Evolutionary conservation across 2,329 filamentous ascomycete species (phyloP).

Genomic region (Colletotrichum cordylinicola): DNA sequence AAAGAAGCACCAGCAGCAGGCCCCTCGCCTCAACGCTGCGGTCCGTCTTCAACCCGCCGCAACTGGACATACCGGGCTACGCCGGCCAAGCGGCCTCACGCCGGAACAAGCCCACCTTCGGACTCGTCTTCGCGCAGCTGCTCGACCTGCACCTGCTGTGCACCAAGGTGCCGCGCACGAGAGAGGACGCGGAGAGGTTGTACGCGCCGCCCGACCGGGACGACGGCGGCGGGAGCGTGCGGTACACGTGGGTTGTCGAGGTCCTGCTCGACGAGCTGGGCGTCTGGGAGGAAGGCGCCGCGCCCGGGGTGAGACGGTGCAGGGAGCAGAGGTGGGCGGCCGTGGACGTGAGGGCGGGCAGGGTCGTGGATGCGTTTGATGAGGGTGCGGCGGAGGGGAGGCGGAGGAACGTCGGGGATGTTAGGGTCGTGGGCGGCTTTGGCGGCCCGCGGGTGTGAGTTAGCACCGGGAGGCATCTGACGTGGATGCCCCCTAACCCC

Average conservation of each 20-base stretch:
- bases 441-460: constrained; percentile 35
- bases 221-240: constrained; percentile 12
- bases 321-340: constrained; percentile 62
- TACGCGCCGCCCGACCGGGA: constrained; percentile 22
- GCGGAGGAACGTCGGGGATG: constrained; percentile 21
- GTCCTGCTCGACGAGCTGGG: constrained; percentile 57
- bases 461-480: not conserved
- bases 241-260: constrained; percentile 52
- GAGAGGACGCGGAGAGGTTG: constrained; percentile 43
- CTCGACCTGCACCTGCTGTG: constrained; percentile 61
- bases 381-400: constrained; percentile 10
- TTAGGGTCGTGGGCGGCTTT: constrained; percentile 37
- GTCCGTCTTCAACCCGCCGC: constrained; percentile 53
- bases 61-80: constrained; percentile 24
- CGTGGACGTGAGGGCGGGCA: constrained; percentile 46
- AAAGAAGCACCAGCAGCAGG: not conserved
- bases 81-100: constrained; percentile 26
- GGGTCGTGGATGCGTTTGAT: constrained; percentile 45
- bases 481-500: not conserved
- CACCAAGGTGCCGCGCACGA: constrained; percentile 45
- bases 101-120: constrained; percentile 56
- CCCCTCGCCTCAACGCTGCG: constrained; percentile 50
- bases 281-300: constrained; percentile 40
- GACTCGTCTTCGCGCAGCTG: constrained; percentile 59
- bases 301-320: constrained; percentile 30